Percentiles rank a stretch among this genome's conserved stretches.
These are phyloP conservation scores for Yamadazyma sp. DNA, from an alignment of 1,139 yeast species.

Conservation along the genomic window DNA sequence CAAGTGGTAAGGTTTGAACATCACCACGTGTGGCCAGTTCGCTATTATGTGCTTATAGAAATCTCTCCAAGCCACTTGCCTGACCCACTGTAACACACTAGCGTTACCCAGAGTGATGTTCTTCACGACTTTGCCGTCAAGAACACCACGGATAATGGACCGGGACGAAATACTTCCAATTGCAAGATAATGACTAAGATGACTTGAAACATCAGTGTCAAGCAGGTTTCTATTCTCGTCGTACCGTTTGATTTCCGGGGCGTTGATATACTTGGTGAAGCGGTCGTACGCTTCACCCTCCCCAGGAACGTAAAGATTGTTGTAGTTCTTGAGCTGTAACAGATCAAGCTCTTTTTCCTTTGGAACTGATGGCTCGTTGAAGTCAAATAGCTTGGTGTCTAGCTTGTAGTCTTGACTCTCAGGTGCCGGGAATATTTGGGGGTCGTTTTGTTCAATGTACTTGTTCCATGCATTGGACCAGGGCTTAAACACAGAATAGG, in stretches of 20 bases:
- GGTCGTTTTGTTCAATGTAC: slow-evolving; percentile 9
- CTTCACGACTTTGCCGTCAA: slow-evolving; percentile 22
- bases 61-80: slow-evolving; percentile 61
- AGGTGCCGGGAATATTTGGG: slow-evolving; percentile 11
- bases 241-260: slow-evolving; percentile 27
- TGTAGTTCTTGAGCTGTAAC: slow-evolving; percentile 9
- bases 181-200: slow-evolving; percentile 46
- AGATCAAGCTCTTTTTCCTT: slow-evolving; percentile 10
- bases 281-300: slow-evolving; percentile 35
- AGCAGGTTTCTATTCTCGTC: slow-evolving; percentile 26
- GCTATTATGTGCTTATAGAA: slow-evolving; percentile 51
- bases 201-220: slow-evolving; percentile 36
- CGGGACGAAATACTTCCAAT: slow-evolving; percentile 49
- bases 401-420: slow-evolving; percentile 51
- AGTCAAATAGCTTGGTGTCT: slow-evolving; percentile 42
- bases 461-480: slow-evolving; percentile 50
- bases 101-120: slow-evolving; percentile 26
- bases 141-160: slow-evolving; percentile 29
- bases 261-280: slow-evolving; percentile 29
- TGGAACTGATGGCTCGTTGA: slow-evolving; percentile 10
- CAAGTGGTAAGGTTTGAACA: slow-evolving; percentile 50
- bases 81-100: slow-evolving; percentile 42
- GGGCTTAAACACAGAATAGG: slow-evolving; percentile 53
- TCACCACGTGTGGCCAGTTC: slow-evolving; percentile 51
- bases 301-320: slow-evolving; percentile 31